Conservation (phyloP, 768 basidiomycete genomes). For the Podaxis sp. region DNA sequence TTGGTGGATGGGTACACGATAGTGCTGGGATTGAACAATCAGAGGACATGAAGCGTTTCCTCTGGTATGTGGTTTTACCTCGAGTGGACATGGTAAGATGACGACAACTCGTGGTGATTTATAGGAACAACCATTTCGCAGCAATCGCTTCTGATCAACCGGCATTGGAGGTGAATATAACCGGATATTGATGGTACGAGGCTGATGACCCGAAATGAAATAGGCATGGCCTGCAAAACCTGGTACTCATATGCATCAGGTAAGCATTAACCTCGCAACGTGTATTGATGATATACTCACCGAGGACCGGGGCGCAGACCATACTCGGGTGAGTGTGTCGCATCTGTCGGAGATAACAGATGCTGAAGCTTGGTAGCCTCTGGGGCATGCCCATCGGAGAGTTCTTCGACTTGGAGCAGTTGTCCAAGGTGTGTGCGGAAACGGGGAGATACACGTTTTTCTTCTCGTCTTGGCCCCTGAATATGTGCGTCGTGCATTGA, state of each 20-base stretch:
- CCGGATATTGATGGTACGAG: background rate
- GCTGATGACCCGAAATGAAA: slow-evolving; percentile 3
- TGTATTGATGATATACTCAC: slow-evolving; percentile 1
- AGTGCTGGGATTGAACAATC: slow-evolving; percentile 71
- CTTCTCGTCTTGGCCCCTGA: slow-evolving; percentile 74
- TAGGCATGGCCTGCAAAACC: slow-evolving; percentile 52
- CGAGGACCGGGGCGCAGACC: slow-evolving; percentile 38
- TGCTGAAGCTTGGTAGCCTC: slow-evolving; percentile 34
- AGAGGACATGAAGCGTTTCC: slow-evolving; percentile 69
- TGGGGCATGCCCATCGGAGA: slow-evolving; percentile 83
- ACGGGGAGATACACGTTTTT: slow-evolving; percentile 70
- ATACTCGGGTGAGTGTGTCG: slow-evolving; percentile 49
- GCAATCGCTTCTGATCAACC: slow-evolving; percentile 71
- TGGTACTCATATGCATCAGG: slow-evolving; percentile 57
- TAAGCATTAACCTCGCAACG: slow-evolving; percentile 22
- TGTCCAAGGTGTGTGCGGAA: slow-evolving; percentile 55
- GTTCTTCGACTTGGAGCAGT: slow-evolving; percentile 69
- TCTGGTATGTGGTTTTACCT: slow-evolving; percentile 50
- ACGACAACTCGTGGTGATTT: background rate
- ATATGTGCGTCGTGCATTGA: slow-evolving; percentile 48
- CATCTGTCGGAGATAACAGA: background rate
- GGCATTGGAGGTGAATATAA: slow-evolving; percentile 51
- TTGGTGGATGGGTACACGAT: background rate
- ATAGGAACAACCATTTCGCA: slow-evolving; percentile 73
- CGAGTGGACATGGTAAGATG: background rate